Conservation (phyloP, 805 yeast species). For the Maudiozyma barnettii region DNA sequence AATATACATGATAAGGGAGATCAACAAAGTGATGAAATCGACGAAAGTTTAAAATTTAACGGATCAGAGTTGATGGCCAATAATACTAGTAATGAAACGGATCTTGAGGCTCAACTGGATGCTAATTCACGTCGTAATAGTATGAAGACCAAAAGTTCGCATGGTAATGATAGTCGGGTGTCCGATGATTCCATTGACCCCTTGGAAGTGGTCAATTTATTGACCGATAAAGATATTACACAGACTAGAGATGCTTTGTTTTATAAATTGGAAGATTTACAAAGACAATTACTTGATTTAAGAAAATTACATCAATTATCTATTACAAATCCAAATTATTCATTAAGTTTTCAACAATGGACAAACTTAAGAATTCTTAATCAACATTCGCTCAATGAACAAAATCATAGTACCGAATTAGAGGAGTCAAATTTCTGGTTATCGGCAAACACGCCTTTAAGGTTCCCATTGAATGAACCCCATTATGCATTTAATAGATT, state of each 20-base stretch:
- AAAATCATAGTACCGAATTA: not conserved
- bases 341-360: constrained; percentile 22
- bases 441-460: constrained; percentile 54
- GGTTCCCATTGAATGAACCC: constrained; percentile 61
- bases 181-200: not conserved
- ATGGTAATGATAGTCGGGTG: not conserved
- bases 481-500: constrained; percentile 43
- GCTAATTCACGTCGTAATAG: not conserved
- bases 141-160: not conserved
- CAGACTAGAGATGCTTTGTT: not conserved
- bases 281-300: constrained; percentile 9
- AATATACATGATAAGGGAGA: no score
- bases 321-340: constrained; percentile 9
- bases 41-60: not conserved
- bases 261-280: constrained; percentile 7
- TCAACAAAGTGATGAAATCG: not conserved
- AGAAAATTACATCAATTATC: constrained; percentile 18
- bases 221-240: not conserved
- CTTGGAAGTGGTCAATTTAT: not conserved
- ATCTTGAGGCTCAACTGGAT: not conserved
- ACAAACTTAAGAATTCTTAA: constrained; percentile 8
- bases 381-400: not conserved
- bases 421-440: constrained; percentile 45
- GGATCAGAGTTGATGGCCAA: not conserved
- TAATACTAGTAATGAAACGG: not conserved